phyloP scores from a whole-genome alignment of 1,139 yeast genomes.

The Schizosaccharomyces versatilis region DNA sequence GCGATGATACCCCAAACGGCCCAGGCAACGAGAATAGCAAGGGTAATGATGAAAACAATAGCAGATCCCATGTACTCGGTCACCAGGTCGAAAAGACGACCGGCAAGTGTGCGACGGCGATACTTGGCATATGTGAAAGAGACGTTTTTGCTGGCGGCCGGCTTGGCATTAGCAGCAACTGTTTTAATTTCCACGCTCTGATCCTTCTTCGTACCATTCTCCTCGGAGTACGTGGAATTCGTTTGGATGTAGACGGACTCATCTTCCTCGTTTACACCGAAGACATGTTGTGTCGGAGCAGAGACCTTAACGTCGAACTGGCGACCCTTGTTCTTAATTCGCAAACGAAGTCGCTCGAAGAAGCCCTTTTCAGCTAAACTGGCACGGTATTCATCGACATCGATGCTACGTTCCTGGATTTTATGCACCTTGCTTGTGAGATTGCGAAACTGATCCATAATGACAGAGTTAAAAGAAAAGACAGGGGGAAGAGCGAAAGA shows the following conservation, averaged over 20 bases:
- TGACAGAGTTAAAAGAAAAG: too few relatives aligned
- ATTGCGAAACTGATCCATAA: too few relatives aligned
- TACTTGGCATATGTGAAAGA: background rate
- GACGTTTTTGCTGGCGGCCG: background rate
- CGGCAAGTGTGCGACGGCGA: background rate
- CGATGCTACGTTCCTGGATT: too few relatives aligned
- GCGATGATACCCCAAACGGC: constrained; percentile 18
- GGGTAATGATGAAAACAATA: background rate
- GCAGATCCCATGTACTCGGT: background rate
- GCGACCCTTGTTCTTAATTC: background rate
- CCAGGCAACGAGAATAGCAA: constrained; percentile 19
- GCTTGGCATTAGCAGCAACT: background rate
- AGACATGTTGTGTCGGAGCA: constrained; percentile 1
- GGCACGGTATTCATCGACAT: too few relatives aligned
- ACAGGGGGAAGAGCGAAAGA: too few relatives aligned
- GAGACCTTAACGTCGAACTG: background rate
- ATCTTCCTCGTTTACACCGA: background rate
- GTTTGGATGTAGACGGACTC: background rate
- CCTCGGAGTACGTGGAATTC: too few relatives aligned
- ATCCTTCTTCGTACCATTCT: too few relatives aligned
- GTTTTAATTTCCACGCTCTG: background rate
- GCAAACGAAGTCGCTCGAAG: too few relatives aligned
- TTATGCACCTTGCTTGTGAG: too few relatives aligned
- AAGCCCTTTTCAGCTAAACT: too few relatives aligned
- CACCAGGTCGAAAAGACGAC: background rate